Evolutionary conservation across 2,329 filamentous ascomycete species (phyloP), one percentile per base, ranked within the genome.

Genomic region (Gliomastix tumulicola): DNA sequence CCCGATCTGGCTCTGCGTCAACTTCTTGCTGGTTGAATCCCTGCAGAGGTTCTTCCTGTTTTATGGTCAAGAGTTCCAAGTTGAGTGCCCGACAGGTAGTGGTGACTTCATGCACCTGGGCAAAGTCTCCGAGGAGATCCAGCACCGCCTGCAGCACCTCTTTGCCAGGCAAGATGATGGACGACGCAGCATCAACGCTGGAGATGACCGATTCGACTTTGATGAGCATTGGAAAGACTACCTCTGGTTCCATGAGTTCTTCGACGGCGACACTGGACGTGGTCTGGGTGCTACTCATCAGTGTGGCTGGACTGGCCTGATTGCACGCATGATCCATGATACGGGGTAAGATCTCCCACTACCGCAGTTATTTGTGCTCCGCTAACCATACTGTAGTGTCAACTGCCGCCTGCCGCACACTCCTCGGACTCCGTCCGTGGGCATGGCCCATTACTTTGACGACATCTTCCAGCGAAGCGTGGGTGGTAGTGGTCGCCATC

Each of bases 211-310:
- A 46, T 79, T 96, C 21, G 88, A 97, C 63, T 95, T 85, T 53
- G 88, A 97, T 54, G 82, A 86, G 18, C 71, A 95, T 60, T 97
- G 90, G 90, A 90, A 84, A 59, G 89, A 64, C 36, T 53, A 60
- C 33, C 69, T 97, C 50, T 96, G 88, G 86, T 97, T 94, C 71
- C 84, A 94, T 56, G 90, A 97, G 59, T 97, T 94, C 70, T 97
- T 97, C 55, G 90, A 97, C 54, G 90, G 88, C 27, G 89, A 97
- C 56, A 82, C 72, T 35, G 90, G 90, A 12, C 83, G 88, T 47
- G 90, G 92, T 13, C 74, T 97, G 2, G 90, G 90, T 39, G 88
- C 90, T 25, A 90, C 82, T 33, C 92, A 97, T 60, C 92, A 97
- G 60, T 95, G 88, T 54, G 90, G 90, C 34, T 97, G 92, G 90